Percentiles rank a stretch among this genome's conserved stretches.
phyloP scores from a whole-genome alignment of 805 yeast species.

The Zygotorulaspora florentina region DNA sequence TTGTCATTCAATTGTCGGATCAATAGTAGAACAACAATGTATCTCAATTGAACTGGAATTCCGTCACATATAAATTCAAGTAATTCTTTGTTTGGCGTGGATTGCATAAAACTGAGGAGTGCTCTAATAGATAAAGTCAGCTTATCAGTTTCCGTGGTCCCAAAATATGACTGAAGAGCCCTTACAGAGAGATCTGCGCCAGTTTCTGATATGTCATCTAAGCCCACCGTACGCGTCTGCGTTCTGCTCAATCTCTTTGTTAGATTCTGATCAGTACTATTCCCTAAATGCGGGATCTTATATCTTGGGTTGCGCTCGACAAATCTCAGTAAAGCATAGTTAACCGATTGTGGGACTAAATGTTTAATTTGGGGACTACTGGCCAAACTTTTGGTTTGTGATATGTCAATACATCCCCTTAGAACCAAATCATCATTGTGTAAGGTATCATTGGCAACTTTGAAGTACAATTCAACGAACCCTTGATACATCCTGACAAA shows the following conservation, averaged over 20 bases:
- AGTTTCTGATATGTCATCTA: constrained; percentile 24
- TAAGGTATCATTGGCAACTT: constrained; percentile 22
- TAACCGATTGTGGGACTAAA: constrained; percentile 25
- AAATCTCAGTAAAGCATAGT: constrained; percentile 23
- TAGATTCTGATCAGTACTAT: constrained; percentile 12
- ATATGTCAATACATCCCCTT: constrained; percentile 33
- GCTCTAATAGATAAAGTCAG: constrained; percentile 53
- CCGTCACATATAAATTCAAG: constrained; percentile 66
- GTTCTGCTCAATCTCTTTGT: constrained; percentile 31
- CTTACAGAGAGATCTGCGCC: constrained; percentile 33
- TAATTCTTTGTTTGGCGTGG: constrained; percentile 38
- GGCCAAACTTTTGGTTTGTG: constrained; percentile 28
- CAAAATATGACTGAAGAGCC: constrained; percentile 57
- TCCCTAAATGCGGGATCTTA: constrained; percentile 12
- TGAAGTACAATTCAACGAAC: constrained; percentile 34
- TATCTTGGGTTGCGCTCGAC: constrained; percentile 28
- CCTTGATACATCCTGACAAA: constrained; percentile 47
- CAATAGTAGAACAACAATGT: constrained; percentile 52
- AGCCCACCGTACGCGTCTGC: constrained; percentile 27
- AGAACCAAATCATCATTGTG: constrained; percentile 30
- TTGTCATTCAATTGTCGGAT: constrained; percentile 33
- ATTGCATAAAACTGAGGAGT: constrained; percentile 44
- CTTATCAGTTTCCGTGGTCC: constrained; percentile 58
- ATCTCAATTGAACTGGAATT: constrained; percentile 77
- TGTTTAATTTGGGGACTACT: constrained; percentile 29